These are phyloP conservation scores for Bryoerythrophyllum caledonicum DNA, from an alignment of 225 moss, liverwort and hornwort species.

Conservation along the genomic window DNA sequence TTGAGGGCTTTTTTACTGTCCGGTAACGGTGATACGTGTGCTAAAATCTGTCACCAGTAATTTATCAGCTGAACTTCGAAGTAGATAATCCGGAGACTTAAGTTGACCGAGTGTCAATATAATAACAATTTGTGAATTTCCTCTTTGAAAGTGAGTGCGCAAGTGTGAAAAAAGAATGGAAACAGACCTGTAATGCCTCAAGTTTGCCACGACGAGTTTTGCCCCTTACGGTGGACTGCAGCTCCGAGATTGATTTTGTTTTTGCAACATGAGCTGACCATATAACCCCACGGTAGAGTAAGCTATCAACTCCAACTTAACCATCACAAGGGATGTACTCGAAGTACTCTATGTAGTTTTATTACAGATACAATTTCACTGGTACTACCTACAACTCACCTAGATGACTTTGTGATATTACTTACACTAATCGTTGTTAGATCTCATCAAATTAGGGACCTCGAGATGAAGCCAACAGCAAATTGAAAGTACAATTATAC, in stretches of 20 bases:
- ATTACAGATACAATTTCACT: neutral
- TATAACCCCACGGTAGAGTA: constrained; percentile 1
- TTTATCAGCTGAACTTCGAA: neutral
- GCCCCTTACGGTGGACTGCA: constrained; percentile 39
- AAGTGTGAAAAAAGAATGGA: neutral
- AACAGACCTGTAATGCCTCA: constrained; percentile 43
- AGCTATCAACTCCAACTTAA: neutral
- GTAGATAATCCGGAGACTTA: neutral
- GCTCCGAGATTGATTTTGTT: constrained; percentile 47
- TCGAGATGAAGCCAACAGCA: constrained; percentile 6
- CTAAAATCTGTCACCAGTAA: constrained; percentile 45
- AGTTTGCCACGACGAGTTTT: constrained; percentile 34
- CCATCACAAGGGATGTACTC: neutral
- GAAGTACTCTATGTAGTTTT: neutral
- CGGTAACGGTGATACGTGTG: constrained; percentile 49
- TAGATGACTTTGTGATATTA: neutral
- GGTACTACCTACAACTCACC: neutral
- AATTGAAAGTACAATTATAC: neutral
- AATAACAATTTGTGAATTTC: neutral
- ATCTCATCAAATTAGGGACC: neutral
- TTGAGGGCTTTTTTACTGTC: constrained; percentile 15
- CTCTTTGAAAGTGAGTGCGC: neutral
- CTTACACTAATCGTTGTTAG: neutral
- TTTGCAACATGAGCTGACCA: constrained; percentile 55
- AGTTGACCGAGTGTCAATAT: neutral